Evolutionary conservation across 345 rosid genomes (phyloP).

Genomic region (Brassica cretica): DNA sequence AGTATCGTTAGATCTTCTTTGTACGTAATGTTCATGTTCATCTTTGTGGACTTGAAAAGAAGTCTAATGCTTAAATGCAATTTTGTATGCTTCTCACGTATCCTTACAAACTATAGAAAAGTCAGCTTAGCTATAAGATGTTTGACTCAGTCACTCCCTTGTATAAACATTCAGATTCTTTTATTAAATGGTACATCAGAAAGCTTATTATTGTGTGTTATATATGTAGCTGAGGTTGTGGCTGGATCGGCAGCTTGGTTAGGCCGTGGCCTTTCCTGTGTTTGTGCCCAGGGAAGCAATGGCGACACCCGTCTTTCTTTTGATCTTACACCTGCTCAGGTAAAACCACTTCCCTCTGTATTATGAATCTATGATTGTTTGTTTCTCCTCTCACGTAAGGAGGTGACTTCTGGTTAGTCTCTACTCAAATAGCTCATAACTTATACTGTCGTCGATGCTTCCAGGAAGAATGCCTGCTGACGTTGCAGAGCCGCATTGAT

Average conservation of each 20-base stretch:
- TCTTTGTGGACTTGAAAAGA: constrained; percentile 6
- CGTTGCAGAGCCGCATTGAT: constrained; percentile 84
- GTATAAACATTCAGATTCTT: neutral
- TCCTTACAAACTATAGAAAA: neutral
- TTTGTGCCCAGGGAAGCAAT: constrained; percentile 93
- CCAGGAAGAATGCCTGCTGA: constrained; percentile 92
- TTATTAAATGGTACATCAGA: neutral
- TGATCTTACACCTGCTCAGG: constrained; percentile 96
- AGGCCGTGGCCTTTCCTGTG: constrained; percentile 98
- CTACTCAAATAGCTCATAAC: neutral
- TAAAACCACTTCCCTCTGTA: constrained; percentile 10
- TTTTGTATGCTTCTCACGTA: constrained; percentile 28
- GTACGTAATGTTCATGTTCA: neutral
- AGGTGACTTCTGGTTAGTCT: constrained; percentile 1
- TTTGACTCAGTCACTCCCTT: constrained; percentile 22
- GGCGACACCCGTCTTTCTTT: constrained; percentile 89
- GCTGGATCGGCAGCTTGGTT: constrained; percentile 99
- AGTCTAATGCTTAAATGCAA: neutral
- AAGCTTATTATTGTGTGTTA: constrained; percentile 29
- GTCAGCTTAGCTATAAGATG: constrained; percentile 10
- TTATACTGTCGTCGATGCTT: neutral
- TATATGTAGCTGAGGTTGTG: constrained; percentile 84
- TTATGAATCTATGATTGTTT: neutral
- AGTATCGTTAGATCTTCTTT: constrained; percentile 18
- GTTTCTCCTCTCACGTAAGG: neutral